These are phyloP conservation scores for Diaporthe amygdali DNA, from an alignment of 2,329 filamentous ascomycete genomes.

Conservation along the genomic window DNA sequence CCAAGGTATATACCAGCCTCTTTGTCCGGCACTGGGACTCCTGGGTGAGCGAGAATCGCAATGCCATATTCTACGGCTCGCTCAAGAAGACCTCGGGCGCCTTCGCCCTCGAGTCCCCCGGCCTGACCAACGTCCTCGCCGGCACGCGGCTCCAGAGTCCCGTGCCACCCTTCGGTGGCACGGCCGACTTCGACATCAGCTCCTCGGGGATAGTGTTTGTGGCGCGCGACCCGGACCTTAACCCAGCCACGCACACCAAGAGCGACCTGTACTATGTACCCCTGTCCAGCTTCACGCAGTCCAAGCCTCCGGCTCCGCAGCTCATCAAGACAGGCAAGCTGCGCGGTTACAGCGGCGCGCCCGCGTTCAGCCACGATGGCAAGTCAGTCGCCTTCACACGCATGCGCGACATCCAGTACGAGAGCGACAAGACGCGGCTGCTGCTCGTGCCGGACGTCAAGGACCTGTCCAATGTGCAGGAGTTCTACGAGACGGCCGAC, in stretches of 20 bases:
- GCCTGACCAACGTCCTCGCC: slow-evolving; percentile 68
- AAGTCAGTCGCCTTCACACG: slow-evolving; percentile 75
- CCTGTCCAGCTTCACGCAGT: slow-evolving; percentile 63
- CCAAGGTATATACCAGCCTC: slow-evolving; percentile 73
- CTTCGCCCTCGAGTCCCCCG: slow-evolving; percentile 48
- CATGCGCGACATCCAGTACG: slow-evolving; percentile 79
- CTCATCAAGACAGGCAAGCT: slow-evolving; percentile 62
- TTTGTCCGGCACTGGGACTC: slow-evolving; percentile 86
- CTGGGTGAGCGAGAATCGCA: slow-evolving; percentile 72
- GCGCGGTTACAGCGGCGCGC: slow-evolving; percentile 68
- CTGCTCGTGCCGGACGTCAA: slow-evolving; percentile 67
- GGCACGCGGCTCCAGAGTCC: slow-evolving; percentile 67
- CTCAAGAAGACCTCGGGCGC: slow-evolving; percentile 50
- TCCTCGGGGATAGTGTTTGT: slow-evolving; percentile 72
- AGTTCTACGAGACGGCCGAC: slow-evolving; percentile 67
- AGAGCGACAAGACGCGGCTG: slow-evolving; percentile 77
- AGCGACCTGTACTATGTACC: slow-evolving; percentile 79
- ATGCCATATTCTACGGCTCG: slow-evolving; percentile 75
- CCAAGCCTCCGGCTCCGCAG: slow-evolving; percentile 54
- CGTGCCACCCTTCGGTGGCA: slow-evolving; percentile 78
- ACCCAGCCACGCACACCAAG: slow-evolving; percentile 78
- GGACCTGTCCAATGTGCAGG: slow-evolving; percentile 62
- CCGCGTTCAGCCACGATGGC: slow-evolving; percentile 77
- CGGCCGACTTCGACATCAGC: slow-evolving; percentile 80
- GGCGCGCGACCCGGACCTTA: slow-evolving; percentile 74